Conservation (phyloP, 2,329 filamentous ascomycete species). For the Xylaria sp. region DNA sequence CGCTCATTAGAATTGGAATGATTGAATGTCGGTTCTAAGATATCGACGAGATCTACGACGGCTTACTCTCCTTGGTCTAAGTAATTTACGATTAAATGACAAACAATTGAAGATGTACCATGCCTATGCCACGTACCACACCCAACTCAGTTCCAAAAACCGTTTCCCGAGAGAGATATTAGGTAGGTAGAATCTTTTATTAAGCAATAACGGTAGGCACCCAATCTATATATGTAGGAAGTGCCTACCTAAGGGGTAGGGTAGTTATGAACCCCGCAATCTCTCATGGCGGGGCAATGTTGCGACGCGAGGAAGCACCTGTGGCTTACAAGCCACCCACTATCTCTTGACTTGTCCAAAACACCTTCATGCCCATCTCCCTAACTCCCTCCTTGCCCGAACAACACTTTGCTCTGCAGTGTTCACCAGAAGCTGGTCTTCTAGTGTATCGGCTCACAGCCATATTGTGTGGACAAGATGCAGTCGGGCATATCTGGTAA, state of each 20-base stretch:
- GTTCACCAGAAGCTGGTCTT: conserved; percentile 22
- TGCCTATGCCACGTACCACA: too few relatives aligned
- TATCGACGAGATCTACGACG: too few relatives aligned
- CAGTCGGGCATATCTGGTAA: conserved; percentile 82
- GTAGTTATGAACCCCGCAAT: not conserved
- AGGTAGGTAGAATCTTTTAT: too few relatives aligned
- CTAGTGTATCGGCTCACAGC: conserved; percentile 7
- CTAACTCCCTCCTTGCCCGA: not conserved
- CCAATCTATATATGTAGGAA: too few relatives aligned
- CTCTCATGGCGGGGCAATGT: conserved; percentile 1
- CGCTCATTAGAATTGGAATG: too few relatives aligned
- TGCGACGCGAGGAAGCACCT: not conserved
- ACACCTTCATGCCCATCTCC: not conserved
- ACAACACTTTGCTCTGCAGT: not conserved
- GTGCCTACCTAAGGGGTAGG: not conserved
- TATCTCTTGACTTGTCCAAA: not conserved
- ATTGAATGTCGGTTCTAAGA: too few relatives aligned
- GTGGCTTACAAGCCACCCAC: not conserved
- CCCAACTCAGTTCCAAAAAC: too few relatives aligned
- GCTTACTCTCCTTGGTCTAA: not conserved
- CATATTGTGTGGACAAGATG: conserved; percentile 59
- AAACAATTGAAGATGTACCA: too few relatives aligned
- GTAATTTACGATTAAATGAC: too few relatives aligned
- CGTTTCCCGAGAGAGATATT: too few relatives aligned
- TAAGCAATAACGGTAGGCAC: too few relatives aligned